Evolutionary conservation across 2,329 filamentous ascomycete species (phyloP).

Genomic region (Ceratocystis huliohia): DNA sequence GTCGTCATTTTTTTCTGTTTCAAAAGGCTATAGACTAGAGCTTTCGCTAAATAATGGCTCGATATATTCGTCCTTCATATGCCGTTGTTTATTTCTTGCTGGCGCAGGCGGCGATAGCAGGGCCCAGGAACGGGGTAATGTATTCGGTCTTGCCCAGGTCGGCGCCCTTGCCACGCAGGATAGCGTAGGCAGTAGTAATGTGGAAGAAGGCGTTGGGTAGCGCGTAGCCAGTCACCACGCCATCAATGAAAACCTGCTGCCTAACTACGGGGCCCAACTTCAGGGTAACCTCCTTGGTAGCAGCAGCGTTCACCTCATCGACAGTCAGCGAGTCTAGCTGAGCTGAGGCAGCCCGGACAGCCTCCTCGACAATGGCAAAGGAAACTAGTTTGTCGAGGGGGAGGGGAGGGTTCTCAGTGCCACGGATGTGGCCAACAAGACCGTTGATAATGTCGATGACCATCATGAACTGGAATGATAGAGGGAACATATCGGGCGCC

Average conservation of each 20-base stretch:
- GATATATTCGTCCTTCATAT: not conserved
- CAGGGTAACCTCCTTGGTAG: conserved; percentile 26
- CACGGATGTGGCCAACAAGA: conserved; percentile 12
- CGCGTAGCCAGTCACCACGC: conserved; percentile 29
- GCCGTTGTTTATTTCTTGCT: not conserved
- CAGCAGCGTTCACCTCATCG: conserved; percentile 26
- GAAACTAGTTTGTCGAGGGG: conserved; percentile 6
- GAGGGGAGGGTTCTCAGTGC: not conserved
- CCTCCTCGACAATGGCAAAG: conserved; percentile 4
- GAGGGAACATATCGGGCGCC: conserved; percentile 29
- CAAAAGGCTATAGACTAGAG: not conserved
- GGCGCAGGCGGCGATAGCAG: conserved; percentile 13
- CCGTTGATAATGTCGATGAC: not conserved
- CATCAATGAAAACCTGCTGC: conserved; percentile 17
- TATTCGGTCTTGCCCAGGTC: conserved; percentile 46
- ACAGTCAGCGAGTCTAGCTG: conserved; percentile 11
- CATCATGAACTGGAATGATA: conserved; percentile 27
- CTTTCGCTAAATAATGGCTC: not conserved
- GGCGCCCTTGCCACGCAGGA: conserved; percentile 45
- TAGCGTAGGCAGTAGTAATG: conserved; percentile 40
- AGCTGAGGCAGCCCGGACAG: conserved; percentile 8
- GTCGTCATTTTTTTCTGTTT: not conserved
- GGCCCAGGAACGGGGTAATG: conserved; percentile 17
- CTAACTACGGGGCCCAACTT: conserved; percentile 24
- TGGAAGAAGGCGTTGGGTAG: conserved; percentile 53